These are phyloP conservation scores for Magnolia sinica DNA, from an alignment of 164 flowering plant species.

Conservation along the genomic window DNA sequence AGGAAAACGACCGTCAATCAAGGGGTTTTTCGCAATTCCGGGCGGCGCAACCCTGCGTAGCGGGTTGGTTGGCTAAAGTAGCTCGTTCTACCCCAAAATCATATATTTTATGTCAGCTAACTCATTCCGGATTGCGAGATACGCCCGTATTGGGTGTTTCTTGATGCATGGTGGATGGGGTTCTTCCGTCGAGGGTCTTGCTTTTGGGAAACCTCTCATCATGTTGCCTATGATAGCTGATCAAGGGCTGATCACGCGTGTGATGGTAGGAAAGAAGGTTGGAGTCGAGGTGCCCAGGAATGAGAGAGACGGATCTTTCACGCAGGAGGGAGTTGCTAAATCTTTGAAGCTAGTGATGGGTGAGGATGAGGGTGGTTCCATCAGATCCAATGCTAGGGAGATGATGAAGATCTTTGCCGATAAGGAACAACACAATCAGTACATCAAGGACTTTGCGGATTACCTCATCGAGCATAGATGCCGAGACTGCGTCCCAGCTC, in stretches of 20 bases:
- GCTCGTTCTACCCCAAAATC: no score
- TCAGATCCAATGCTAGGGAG: constrained; percentile 14
- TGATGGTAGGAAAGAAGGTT: constrained; percentile 35
- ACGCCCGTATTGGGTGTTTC: no score
- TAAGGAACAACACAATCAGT: constrained; percentile 21
- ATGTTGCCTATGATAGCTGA: constrained; percentile 31
- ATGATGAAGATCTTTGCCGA: constrained; percentile 14
- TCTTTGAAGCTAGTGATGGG: constrained; percentile 34
- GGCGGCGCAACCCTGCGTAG: no score
- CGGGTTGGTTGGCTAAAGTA: no score
- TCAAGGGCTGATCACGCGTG: constrained; percentile 32
- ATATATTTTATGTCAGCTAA: no score
- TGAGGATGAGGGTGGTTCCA: constrained; percentile 25
- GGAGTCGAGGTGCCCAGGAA: constrained; percentile 39
- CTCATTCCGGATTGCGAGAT: no score
- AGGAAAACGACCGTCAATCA: no score
- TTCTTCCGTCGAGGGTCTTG: constrained; percentile 36
- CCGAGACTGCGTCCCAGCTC: not conserved
- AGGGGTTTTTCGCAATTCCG: no score
- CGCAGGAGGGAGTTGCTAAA: constrained; percentile 23
- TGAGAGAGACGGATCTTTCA: constrained; percentile 38
- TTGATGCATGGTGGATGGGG: constrained; percentile 49
- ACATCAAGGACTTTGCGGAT: constrained; percentile 23
- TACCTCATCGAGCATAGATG: constrained; percentile 4
- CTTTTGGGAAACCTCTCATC: constrained; percentile 22